phyloP scores from a whole-genome alignment of 129 eudicot genomes.

The carrot (Daucus carota) region DH1_v3.0 NC_030384.2:31945501-31946000 shows the following conservation, averaged over 20 bases:
- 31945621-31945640: not conserved
- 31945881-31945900: conserved; percentile 69
- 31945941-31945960: conserved; percentile 25
- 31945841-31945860: not conserved
- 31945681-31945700: conserved; percentile 84
- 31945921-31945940: not conserved
- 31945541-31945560: no score
- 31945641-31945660: conserved; percentile 47
- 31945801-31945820: conserved; percentile 64
- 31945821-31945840: not conserved
- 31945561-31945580: no score
- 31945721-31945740: conserved; percentile 99
- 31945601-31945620: not conserved
- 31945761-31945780: conserved; percentile 77
- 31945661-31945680: conserved; percentile 98
- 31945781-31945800: conserved; percentile 78
- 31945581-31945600: not conserved
- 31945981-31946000: conserved; percentile 33
- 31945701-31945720: conserved; percentile 90
- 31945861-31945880: not conserved
- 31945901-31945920: conserved; percentile 31
- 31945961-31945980: conserved; percentile 39
- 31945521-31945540: conserved; percentile 23
- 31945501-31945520: conserved; percentile 99
- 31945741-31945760: conserved; percentile 95